phyloP scores from a whole-genome alignment of 768 basidiomycete genomes.

The Suillus placidus region DNA sequence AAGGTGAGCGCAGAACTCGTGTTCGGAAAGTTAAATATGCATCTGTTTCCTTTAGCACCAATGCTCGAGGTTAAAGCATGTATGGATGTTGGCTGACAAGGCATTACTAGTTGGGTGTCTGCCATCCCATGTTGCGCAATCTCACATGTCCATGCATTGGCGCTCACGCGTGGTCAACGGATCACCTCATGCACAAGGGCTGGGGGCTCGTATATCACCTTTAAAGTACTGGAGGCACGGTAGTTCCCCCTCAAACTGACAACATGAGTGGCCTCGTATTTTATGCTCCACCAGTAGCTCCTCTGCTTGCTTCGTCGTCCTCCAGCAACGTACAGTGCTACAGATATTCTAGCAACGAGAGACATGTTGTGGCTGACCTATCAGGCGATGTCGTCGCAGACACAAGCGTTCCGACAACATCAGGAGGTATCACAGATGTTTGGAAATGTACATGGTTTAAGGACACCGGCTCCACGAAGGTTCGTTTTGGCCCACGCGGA shows the following conservation, averaged over 20 bases:
- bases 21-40: background rate
- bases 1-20: background rate
- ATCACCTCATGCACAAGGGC: background rate
- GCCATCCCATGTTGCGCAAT: background rate
- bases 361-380: background rate
- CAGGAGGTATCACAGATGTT: conserved; percentile 13
- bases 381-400: conserved; percentile 1
- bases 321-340: background rate
- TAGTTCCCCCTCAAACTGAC: background rate
- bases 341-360: background rate
- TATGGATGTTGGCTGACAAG: background rate
- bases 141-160: background rate
- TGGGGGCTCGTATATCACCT: background rate
- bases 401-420: background rate
- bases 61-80: conserved; percentile 1
- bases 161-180: background rate
- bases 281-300: conserved; percentile 7
- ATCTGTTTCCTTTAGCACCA: background rate
- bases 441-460: conserved; percentile 12
- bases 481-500: background rate
- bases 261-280: conserved; percentile 4
- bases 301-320: background rate
- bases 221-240: background rate
- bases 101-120: background rate
- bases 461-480: background rate